These are phyloP conservation scores for Physcomitrium patens DNA, from an alignment of 225 moss, liverwort and hornwort genomes.

Conservation along the genomic window DNA sequence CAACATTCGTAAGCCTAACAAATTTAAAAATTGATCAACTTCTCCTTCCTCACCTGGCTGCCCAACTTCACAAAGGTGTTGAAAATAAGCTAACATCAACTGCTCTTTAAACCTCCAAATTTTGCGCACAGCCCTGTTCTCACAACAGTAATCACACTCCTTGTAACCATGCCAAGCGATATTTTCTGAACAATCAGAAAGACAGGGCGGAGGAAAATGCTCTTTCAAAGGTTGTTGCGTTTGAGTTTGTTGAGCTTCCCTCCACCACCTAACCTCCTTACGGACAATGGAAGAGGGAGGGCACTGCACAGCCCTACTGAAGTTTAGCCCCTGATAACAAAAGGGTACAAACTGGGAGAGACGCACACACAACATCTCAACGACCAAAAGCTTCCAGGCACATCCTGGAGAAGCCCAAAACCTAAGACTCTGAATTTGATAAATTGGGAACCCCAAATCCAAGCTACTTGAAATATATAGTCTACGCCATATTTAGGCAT, in stretches of 20 bases:
- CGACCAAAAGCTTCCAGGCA: slow-evolving; percentile 35
- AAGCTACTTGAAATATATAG: too few species aligned
- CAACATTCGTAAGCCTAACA: too few species aligned
- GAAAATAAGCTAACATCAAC: slow-evolving; percentile 40
- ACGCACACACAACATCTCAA: slow-evolving; percentile 57
- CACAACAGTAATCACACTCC: slow-evolving; percentile 52
- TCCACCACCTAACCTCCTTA: slow-evolving; percentile 54
- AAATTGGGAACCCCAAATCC: slow-evolving; percentile 25
- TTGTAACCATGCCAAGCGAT: slow-evolving; percentile 52
- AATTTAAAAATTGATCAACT: background rate
- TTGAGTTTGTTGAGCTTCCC: slow-evolving; percentile 51
- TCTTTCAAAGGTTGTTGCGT: slow-evolving; percentile 43
- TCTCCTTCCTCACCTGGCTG: slow-evolving; percentile 32
- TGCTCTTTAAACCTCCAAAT: slow-evolving; percentile 41
- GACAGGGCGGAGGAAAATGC: slow-evolving; percentile 33
- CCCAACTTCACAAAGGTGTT: slow-evolving; percentile 34
- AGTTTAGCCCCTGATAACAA: slow-evolving; percentile 49
- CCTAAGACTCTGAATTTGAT: background rate
- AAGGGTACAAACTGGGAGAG: slow-evolving; percentile 54
- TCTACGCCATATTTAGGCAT: too few species aligned
- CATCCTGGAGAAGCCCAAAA: slow-evolving; percentile 36
- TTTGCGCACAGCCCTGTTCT: slow-evolving; percentile 50
- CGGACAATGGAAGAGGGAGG: slow-evolving; percentile 47
- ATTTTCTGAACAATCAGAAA: slow-evolving; percentile 34
- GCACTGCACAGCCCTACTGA: slow-evolving; percentile 47